Base-by-base conservation (phyloP, 148 eudicot species). In the Arbutus unedo region DNA sequence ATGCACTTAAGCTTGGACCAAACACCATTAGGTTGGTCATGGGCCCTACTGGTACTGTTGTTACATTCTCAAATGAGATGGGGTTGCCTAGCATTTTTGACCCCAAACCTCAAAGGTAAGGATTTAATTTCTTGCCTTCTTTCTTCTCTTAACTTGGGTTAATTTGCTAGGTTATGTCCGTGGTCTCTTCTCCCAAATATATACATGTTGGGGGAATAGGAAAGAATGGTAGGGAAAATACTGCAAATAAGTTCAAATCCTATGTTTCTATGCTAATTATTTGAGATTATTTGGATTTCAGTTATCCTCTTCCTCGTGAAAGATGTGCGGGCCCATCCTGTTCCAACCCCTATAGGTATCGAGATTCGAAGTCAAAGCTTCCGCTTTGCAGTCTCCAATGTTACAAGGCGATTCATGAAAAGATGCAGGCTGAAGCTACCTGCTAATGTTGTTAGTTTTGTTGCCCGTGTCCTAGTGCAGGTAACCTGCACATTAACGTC, bases 351-450 rank as follows among this genome's bases (percentile, higher is more conserved):
- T 92, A 90, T 91, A 95, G 93, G 85, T 95, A 95, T 72, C 88
- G 98, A 54, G 98, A 95, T 87, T 92, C 98, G 4, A 93, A 93
- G 88, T 89, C 95, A 2, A 93, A 89, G 87, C 82, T 93, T 83
- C 98, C 98, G 54, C 93, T 95, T 23, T 95, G 98, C 88, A 93
- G 98, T 82, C 92, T 95, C 38, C 87, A 88, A 41, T 95, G 98
- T 87, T 95, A 95, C 92, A 93, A 95, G 86, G 96, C 95, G 15
- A 87, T 92, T 71, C 92, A 91, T 79, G 92, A 83, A 72, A 87
- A 80, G 81, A 80, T 79, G 77, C 87, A 82, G n/a, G 43, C 83
- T 60, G 86, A 84, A 84, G 79, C 85, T 77, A 79, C 89, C 51
- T 82, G 88, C 86, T 92, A 77, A 85, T 76, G 44, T 85, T 56